Evolutionary conservation across 768 basidiomycete genomes (phyloP).

Genomic region (Chiua virens): DNA sequence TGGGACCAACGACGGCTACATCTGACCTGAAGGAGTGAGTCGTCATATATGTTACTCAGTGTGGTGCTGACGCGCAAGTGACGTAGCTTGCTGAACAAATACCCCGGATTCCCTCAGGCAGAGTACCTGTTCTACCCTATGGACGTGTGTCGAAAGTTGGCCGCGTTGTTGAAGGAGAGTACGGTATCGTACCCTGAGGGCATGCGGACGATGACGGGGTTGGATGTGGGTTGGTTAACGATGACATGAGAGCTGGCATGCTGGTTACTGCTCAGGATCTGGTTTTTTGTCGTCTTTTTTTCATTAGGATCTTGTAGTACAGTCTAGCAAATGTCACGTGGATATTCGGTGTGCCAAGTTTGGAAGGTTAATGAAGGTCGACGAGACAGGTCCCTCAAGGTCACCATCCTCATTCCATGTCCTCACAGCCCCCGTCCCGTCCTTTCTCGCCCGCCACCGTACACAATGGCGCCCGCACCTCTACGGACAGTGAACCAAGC

Average conservation of each 20-base stretch:
- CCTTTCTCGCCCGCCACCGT: slow-evolving; percentile 30
- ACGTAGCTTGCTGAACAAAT: slow-evolving; percentile 57
- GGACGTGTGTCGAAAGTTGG: slow-evolving; percentile 70
- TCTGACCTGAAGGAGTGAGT: slow-evolving; percentile 31
- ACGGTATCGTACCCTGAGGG: slow-evolving; percentile 72
- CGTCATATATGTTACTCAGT: not conserved
- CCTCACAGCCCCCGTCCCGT: slow-evolving; percentile 29
- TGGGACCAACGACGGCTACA: slow-evolving; percentile 55
- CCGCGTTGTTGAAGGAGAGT: slow-evolving; percentile 71
- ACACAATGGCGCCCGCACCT: slow-evolving; percentile 31
- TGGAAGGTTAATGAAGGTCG: slow-evolving; percentile 5
- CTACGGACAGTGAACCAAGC: slow-evolving; percentile 45
- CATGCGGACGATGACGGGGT: slow-evolving; percentile 75
- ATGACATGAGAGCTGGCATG: slow-evolving; percentile 9
- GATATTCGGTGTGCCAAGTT: not conserved
- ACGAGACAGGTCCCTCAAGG: slow-evolving; percentile 2
- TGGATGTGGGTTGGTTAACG: slow-evolving; percentile 79
- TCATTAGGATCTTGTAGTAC: not conserved
- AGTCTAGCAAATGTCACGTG: slow-evolving; percentile 14
- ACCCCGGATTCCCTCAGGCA: slow-evolving; percentile 85
- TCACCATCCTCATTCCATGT: slow-evolving; percentile 10
- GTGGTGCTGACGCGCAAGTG: slow-evolving; percentile 1
- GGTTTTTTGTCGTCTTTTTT: not conserved
- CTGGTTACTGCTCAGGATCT: not conserved
- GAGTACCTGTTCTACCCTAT: slow-evolving; percentile 85